Evolutionary conservation across 2,329 filamentous ascomycete species (phyloP).

Genomic region (Cladorrhinum sp.): DNA sequence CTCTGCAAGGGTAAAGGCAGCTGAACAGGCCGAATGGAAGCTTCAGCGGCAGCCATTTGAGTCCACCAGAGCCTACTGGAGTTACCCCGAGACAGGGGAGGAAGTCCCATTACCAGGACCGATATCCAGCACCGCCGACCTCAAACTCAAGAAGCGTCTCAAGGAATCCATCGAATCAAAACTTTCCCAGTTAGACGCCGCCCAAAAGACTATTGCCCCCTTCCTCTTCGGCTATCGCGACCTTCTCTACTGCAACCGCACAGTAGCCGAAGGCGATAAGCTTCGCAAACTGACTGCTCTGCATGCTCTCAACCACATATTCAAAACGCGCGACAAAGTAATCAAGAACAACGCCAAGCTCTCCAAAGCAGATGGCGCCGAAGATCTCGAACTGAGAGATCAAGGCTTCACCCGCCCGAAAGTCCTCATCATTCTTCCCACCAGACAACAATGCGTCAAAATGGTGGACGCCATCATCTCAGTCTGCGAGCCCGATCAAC

Average conservation of each 20-base stretch:
- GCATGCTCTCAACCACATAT: conserved; percentile 86
- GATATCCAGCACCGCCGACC: conserved; percentile 40
- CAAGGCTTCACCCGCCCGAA: conserved; percentile 96
- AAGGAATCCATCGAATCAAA: conserved; percentile 51
- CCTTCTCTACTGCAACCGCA: conserved; percentile 71
- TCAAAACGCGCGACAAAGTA: conserved; percentile 89
- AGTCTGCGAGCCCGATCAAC: conserved; percentile 78
- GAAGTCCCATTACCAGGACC: conserved; percentile 35
- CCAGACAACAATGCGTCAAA: conserved; percentile 77
- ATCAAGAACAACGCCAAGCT: conserved; percentile 88
- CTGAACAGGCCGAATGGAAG: conserved; percentile 51
- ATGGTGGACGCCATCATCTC: conserved; percentile 74
- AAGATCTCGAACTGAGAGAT: conserved; percentile 75
- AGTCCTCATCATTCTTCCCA: conserved; percentile 85
- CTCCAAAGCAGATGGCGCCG: conserved; percentile 60
- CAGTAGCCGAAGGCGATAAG: conserved; percentile 61
- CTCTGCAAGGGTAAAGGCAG: conserved; percentile 48
- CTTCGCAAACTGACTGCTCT: conserved; percentile 73
- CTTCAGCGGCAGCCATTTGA: conserved; percentile 46
- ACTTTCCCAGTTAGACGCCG: conserved; percentile 54
- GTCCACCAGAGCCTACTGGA: conserved; percentile 47
- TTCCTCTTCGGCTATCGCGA: conserved; percentile 82
- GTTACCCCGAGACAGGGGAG: conserved; percentile 43
- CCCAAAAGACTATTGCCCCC: conserved; percentile 60
- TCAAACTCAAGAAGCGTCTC: conserved; percentile 71